A percentile compares a stretch with the other conserved stretches of the same genome.
These are phyloP conservation scores for Phialophora expanda DNA, from an alignment of 2,329 filamentous ascomycete species.

Conservation along the genomic window DNA sequence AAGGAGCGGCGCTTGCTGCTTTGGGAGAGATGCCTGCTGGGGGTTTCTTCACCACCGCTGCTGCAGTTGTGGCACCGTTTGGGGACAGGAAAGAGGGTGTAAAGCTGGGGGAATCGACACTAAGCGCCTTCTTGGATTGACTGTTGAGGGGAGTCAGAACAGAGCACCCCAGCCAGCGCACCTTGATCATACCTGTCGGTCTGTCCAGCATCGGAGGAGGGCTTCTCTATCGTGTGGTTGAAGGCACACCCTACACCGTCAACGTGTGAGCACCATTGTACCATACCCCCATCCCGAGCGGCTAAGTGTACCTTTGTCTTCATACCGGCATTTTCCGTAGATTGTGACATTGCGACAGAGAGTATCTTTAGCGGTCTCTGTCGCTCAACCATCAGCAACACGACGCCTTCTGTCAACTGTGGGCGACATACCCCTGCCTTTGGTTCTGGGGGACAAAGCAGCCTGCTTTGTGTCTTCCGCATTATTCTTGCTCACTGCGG, in stretches of 20 bases:
- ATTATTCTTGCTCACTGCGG: constrained; percentile 50
- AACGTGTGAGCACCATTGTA: constrained; percentile 23
- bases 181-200: constrained; percentile 41
- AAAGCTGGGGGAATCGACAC: constrained; percentile 95
- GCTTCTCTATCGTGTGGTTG: constrained; percentile 66
- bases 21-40: constrained; percentile 73
- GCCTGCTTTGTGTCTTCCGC: constrained; percentile 54
- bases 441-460: constrained; percentile 54
- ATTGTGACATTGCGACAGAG: constrained; percentile 91
- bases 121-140: constrained; percentile 61
- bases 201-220: constrained; percentile 46
- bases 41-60: constrained; percentile 27
- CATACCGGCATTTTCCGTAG: constrained; percentile 89
- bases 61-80: constrained; percentile 45
- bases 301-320: constrained; percentile 70
- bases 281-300: neutral
- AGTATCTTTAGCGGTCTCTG: constrained; percentile 82
- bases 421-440: constrained; percentile 52
- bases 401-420: neutral
- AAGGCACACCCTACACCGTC: constrained; percentile 71
- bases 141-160: constrained; percentile 9
- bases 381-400: constrained; percentile 19
- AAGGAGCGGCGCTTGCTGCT: constrained; percentile 79
- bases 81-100: constrained; percentile 68
- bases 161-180: constrained; percentile 3